Percentiles rank a stretch among this genome's conserved stretches.
phyloP scores from a whole-genome alignment of 495 filamentous ascomycete species.

The Astrocystis sublimbata region DNA sequence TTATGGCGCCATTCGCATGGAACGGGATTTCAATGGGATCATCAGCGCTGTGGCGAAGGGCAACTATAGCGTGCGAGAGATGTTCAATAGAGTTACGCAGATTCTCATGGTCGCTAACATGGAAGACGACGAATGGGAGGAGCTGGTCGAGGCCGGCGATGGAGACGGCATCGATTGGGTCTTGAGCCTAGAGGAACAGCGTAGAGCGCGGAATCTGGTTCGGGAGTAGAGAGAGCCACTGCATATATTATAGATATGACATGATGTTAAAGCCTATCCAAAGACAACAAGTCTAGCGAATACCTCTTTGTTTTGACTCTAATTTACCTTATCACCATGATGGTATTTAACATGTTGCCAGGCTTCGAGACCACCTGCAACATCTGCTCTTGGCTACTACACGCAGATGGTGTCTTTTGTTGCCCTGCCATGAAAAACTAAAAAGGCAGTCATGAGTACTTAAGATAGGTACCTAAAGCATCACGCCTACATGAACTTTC shows the following conservation, averaged over 20 bases:
- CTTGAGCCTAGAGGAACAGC: conserved; percentile 55
- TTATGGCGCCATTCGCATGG: conserved; percentile 82
- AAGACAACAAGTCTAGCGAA: too few species aligned
- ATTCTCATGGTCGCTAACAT: conserved; percentile 89
- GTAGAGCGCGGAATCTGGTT: conserved; percentile 53
- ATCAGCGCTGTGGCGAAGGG: conserved; percentile 74
- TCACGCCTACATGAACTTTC: too few species aligned
- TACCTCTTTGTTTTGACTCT: too few species aligned
- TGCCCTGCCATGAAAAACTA: too few species aligned
- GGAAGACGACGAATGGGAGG: conserved; percentile 98
- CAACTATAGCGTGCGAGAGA: conserved; percentile 76
- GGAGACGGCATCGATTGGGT: conserved; percentile 56
- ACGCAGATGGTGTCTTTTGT: too few species aligned
- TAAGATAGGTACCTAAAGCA: too few species aligned
- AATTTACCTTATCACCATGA: too few species aligned
- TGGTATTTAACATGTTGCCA: too few species aligned
- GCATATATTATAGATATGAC: conserved; percentile 2
- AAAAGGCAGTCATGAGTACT: too few species aligned
- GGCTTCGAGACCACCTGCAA: too few species aligned
- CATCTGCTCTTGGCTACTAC: too few species aligned
- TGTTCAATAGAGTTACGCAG: conserved; percentile 78
- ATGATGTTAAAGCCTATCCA: conserved; percentile 7
- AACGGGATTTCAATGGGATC: conserved; percentile 82
- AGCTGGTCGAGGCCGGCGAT: conserved; percentile 44
- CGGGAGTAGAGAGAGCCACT: conserved; percentile 23